Evolutionary conservation across 805 yeast genomes (phyloP).

Genomic region (Myxozyma sirexii): DNA sequence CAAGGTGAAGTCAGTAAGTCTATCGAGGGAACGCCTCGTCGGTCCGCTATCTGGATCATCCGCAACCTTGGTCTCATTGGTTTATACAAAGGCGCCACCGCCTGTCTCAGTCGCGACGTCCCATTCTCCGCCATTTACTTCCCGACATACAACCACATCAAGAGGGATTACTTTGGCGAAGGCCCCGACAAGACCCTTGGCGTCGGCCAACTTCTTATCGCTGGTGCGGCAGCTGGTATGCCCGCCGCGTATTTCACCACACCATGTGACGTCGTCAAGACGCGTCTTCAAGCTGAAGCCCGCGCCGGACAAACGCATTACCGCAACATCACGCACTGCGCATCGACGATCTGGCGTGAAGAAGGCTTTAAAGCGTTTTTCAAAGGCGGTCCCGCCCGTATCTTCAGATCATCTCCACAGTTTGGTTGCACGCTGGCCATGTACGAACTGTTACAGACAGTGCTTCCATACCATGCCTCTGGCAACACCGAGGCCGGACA

Average conservation of each 20-base stretch:
- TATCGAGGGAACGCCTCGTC: constrained; percentile 44
- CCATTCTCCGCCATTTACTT: constrained; percentile 96
- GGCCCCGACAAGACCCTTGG: constrained; percentile 74
- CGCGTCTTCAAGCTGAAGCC: constrained; percentile 86
- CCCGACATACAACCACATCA: constrained; percentile 94
- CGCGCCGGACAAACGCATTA: constrained; percentile 77
- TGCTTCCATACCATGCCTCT: constrained; percentile 62
- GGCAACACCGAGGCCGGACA: constrained; percentile 49
- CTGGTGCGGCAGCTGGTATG: constrained; percentile 97
- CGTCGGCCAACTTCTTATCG: constrained; percentile 78
- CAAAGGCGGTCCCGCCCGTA: constrained; percentile 96
- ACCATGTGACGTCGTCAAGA: constrained; percentile 95
- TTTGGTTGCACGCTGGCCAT: constrained; percentile 98
- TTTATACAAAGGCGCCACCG: constrained; percentile 85
- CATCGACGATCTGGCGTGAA: constrained; percentile 68
- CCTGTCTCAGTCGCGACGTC: constrained; percentile 91
- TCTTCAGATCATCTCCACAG: constrained; percentile 93
- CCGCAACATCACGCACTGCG: constrained; percentile 77
- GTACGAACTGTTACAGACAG: constrained; percentile 81
- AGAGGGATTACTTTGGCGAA: constrained; percentile 75
- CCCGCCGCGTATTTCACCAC: constrained; percentile 97
- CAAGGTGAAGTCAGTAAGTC: constrained; percentile 70
- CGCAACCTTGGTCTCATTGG: constrained; percentile 81
- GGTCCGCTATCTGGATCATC: constrained; percentile 71
- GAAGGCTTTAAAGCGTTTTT: constrained; percentile 87